Evolutionary conservation across 2,329 filamentous ascomycete genomes (phyloP), one percentile per base, ranked within the genome.

Genomic region (Aspergillus tubingensis): DNA sequence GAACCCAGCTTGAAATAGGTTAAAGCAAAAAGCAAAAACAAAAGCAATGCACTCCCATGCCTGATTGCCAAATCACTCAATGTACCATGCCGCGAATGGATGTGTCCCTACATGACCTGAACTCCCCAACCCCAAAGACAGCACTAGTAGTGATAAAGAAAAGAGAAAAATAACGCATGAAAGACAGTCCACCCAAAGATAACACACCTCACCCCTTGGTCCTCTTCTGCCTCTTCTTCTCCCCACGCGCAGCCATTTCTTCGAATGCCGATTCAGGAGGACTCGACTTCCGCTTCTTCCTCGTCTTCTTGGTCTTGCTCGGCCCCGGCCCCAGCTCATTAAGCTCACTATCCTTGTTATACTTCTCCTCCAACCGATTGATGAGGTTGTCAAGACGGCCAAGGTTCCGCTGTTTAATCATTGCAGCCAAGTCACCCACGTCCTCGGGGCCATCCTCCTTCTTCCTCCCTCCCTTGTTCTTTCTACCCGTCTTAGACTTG

Each of bases 311-410:
- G 7, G 7, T 8, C 25, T 27, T 27, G 25, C 25, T 27, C 25
- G 25, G 7, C 25, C 25, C 25, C 25, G 67, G 81, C 79, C 73
- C 27, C 30, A 50, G 10, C 3, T 3, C 19, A 10, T 44, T 44
- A 21, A 11, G 15, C 47, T 32, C 17, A 25, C 23, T 13, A n/a
- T 32, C 25, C 25, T 21, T 8, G 8, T 30, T 79, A 69, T 96
- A 96, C 77, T 94, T 96, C 52, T 88, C 90, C 60, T 91, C 91
- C 53, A 96, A 76, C 53, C 85, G 80, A 63, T 91, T 90, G 23
- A 96, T 79, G 72, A 96, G 92, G 39, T 79, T 81, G 27, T 78
- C 77, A 10, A 78, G 81, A 36, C 90, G 81, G 44, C 83, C 83
- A 67, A 88, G 82, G 73, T 95, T 90, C 50, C 89, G 85, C 70